These are phyloP conservation scores for Starmerella stigmatis DNA, from an alignment of 805 yeast species.

Conservation along the genomic window DNA sequence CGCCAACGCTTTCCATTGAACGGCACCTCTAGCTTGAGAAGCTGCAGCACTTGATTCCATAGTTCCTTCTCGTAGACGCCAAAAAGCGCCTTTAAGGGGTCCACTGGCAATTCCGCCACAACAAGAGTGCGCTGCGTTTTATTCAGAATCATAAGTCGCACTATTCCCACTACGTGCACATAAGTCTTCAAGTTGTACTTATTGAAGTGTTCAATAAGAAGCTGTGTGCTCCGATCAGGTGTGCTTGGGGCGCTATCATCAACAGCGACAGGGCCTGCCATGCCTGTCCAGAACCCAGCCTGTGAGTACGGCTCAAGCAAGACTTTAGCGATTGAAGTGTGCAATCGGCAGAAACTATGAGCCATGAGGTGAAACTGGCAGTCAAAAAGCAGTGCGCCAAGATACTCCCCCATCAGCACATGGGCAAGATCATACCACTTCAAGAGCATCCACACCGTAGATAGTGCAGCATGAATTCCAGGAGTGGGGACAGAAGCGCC, in stretches of 20 bases:
- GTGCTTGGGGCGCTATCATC: conserved; percentile 7
- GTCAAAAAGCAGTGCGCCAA: conserved; percentile 64
- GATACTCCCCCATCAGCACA: conserved; percentile 64
- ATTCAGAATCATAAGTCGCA: conserved; percentile 49
- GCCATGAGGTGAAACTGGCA: conserved; percentile 42
- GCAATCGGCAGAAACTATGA: conserved; percentile 29
- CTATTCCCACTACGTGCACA: conserved; percentile 42
- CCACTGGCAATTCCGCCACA: conserved; percentile 51
- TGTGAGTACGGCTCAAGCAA: conserved; percentile 9
- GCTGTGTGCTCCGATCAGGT: conserved; percentile 13
- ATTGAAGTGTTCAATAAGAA: conserved; percentile 17
- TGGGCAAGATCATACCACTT: conserved; percentile 77
- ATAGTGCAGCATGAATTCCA: conserved; percentile 19
- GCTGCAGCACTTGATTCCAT: conserved; percentile 59
- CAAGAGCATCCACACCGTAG: conserved; percentile 34
- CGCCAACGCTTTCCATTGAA: conserved; percentile 94
- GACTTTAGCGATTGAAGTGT: conserved; percentile 19
- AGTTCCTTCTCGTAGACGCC: conserved; percentile 51
- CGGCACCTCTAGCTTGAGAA: conserved; percentile 71
- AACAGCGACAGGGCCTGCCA: not conserved
- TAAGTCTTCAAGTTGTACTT: conserved; percentile 27
- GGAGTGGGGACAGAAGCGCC: conserved; percentile 15
- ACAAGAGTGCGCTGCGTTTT: conserved; percentile 66
- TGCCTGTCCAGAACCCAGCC: conserved; percentile 4
- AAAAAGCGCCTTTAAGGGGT: conserved; percentile 46